Base-by-base conservation (phyloP, 1,284 basidiomycete genomes). In the Ustilago sp. region DNA sequence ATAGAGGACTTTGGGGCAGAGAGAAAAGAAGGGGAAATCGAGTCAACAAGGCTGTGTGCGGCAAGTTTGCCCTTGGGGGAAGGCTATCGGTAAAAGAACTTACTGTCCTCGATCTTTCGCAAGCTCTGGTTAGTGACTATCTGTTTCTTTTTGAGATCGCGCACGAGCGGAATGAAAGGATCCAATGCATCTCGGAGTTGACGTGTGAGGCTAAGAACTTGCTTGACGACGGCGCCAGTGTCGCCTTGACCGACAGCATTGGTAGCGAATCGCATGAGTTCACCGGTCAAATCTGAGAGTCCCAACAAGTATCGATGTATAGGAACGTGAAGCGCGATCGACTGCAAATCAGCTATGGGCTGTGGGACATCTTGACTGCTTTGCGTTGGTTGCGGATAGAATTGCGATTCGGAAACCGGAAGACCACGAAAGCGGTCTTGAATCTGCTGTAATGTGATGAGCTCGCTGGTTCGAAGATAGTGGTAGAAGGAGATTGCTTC, bases 241-340 rank as follows among this genome's bases (percentile, higher is more conserved):
- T 78, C 75, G 19, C 67, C 68, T 45, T 69, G 60, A 9, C 73
- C 80, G 28, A 82, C 78, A 7, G 80, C 74, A 53, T 86, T 85
- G 55, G 81, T 97, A 4, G 94, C 94, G 74, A 92, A 93, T 41
- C 96, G 90, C 96, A 98, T 98, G n/a, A 96, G 90, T 87, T 98
- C 96, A 48, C 96, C 96, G 0, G 94, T 97, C 38, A 99, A 88
- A 86, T 99, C 96, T 1, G 94, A 94, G 35, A 98, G 88, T 15
- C 96, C 96, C 2, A 98, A 90, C 15, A 98, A 88, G 85, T 98
- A 98, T 80, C 98, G 95, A 60, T 92, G 90, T 32, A 90, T 85
- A 2, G 93, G 89, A 28, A 84, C 45, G 28, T 39, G 59, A 1
- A 75, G 56, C 19, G 35, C 58, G 8, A 28, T 19, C 4, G 51